Conservation (phyloP, 495 filamentous ascomycete species). For the Neurospora sp. region DNA sequence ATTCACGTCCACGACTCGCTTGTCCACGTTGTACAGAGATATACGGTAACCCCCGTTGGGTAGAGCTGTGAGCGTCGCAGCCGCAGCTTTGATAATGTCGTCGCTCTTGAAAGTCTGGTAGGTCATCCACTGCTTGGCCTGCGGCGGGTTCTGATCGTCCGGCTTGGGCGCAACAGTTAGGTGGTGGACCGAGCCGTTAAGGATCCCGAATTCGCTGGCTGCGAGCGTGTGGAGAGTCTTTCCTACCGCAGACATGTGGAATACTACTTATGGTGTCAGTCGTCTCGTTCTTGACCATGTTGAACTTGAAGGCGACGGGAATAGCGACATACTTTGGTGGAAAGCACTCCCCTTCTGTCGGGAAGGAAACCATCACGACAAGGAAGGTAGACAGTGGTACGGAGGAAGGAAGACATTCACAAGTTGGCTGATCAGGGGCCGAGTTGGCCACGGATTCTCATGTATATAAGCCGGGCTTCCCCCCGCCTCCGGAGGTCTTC, state of each 20-base stretch:
- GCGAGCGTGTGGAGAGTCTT: background rate
- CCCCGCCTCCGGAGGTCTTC: background rate
- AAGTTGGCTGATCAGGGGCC: background rate
- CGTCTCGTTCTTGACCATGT: too few relatives aligned
- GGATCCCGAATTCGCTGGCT: background rate
- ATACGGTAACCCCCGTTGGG: background rate
- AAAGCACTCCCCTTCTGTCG: background rate
- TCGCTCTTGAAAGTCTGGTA: background rate
- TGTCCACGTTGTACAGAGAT: background rate
- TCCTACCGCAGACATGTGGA: background rate
- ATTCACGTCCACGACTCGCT: background rate
- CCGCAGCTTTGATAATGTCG: background rate
- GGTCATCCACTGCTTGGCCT: too few relatives aligned
- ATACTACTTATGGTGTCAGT: too few relatives aligned
- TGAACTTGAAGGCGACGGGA: too few relatives aligned
- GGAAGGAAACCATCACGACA: background rate
- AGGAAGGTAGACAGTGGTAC: too few relatives aligned
- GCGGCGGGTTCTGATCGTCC: too few relatives aligned
- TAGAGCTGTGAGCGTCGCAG: background rate
- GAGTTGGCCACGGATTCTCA: background rate
- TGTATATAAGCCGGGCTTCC: background rate
- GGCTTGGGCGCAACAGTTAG: too few relatives aligned
- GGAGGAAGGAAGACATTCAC: background rate
- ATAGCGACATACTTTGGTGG: too few relatives aligned
- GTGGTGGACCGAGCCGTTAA: background rate